A percentile compares a stretch with the other conserved stretches of the same genome.
These are phyloP conservation scores for Rutstroemia sp. DNA, from an alignment of 2,329 filamentous ascomycete genomes.

Conservation along the genomic window DNA sequence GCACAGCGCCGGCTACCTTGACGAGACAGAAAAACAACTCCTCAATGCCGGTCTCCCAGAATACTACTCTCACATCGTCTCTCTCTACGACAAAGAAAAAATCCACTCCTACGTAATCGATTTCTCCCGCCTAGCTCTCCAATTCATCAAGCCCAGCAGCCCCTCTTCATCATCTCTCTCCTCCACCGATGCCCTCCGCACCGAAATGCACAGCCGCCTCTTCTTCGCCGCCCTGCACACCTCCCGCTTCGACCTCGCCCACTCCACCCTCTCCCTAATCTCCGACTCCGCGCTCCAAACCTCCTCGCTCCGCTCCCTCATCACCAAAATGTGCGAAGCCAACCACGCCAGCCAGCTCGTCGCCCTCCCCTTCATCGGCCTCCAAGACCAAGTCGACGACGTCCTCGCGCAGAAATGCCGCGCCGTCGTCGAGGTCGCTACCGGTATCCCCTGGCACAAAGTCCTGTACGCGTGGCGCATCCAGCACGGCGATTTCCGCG, in stretches of 20 bases:
- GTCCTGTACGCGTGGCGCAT: slow-evolving; percentile 90
- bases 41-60: slow-evolving; percentile 66
- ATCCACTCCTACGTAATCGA: slow-evolving; percentile 76
- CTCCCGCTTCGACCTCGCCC: slow-evolving; percentile 74
- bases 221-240: slow-evolving; percentile 78
- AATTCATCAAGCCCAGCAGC: slow-evolving; percentile 39
- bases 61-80: slow-evolving; percentile 82
- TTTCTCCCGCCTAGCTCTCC: slow-evolving; percentile 69
- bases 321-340: slow-evolving; percentile 62
- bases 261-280: slow-evolving; percentile 69
- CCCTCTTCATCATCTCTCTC: neutral
- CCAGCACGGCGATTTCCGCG: slow-evolving; percentile 79
- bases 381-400: slow-evolving; percentile 72
- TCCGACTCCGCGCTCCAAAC: slow-evolving; percentile 64
- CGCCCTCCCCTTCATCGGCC: slow-evolving; percentile 67
- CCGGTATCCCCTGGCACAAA: slow-evolving; percentile 70
- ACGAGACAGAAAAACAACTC: slow-evolving; percentile 64
- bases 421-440: slow-evolving; percentile 56
- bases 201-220: slow-evolving; percentile 72
- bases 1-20: slow-evolving; percentile 60
- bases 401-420: slow-evolving; percentile 67
- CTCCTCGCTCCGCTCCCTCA: slow-evolving; percentile 62
- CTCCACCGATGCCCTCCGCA: slow-evolving; percentile 35
- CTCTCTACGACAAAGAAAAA: slow-evolving; percentile 71
- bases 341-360: slow-evolving; percentile 61